Conservation (phyloP, 1,284 basidiomycete genomes). For the Hemileia vastatrix region DNA sequence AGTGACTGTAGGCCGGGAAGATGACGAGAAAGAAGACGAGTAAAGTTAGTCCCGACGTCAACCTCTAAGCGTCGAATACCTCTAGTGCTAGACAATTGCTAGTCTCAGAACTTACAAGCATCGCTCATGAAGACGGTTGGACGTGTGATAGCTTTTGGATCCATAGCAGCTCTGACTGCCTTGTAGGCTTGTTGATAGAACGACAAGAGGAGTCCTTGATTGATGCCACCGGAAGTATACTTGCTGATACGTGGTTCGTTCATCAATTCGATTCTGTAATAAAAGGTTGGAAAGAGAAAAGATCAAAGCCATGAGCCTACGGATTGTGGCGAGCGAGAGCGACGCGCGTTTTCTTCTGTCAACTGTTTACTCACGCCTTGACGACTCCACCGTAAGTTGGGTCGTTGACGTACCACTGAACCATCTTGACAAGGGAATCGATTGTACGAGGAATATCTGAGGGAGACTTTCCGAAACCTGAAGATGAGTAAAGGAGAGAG, state of each 20-base stretch:
- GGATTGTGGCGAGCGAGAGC: no score
- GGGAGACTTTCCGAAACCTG: neutral
- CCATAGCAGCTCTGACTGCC: conserved; percentile 6
- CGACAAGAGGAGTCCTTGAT: neutral
- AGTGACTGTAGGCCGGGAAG: no score
- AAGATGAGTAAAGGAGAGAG: no score
- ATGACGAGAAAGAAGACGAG: no score
- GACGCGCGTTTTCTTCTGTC: neutral
- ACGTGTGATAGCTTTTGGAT: neutral
- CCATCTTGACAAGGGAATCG: conserved; percentile 9
- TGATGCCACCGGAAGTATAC: neutral
- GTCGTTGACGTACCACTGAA: conserved; percentile 22
- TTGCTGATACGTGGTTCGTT: neutral
- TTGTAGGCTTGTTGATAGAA: conserved; percentile 17
- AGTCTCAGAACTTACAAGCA: conserved; percentile 2
- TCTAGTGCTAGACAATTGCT: no score
- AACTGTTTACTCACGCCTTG: conserved; percentile 9
- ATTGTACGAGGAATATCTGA: conserved; percentile 1
- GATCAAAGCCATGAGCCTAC: neutral
- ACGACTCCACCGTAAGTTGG: conserved; percentile 23
- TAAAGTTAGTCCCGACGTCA: no score
- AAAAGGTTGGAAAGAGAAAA: neutral
- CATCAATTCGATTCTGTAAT: conserved; percentile 6
- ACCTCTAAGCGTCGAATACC: no score
- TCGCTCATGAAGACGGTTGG: conserved; percentile 23